Conservation (phyloP, 2,329 filamentous ascomycete genomes). For the Aspergillus vadensis region DNA sequence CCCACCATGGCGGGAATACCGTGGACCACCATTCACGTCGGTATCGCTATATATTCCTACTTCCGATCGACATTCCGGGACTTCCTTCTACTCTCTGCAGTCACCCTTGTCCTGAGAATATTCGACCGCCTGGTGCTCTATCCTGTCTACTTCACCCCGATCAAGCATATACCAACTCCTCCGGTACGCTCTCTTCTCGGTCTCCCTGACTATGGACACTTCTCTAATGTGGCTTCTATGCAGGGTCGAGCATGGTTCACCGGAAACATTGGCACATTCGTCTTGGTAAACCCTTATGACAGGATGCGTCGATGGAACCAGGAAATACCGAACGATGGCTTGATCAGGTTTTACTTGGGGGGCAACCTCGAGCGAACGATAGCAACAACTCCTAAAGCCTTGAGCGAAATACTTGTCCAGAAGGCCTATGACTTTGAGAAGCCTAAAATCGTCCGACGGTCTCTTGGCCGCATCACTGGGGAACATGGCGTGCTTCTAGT, state of each 20-base stretch:
- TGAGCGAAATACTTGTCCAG: conserved; percentile 70
- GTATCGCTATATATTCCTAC: conserved; percentile 10
- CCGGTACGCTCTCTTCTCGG: neutral
- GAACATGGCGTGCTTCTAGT: conserved; percentile 62
- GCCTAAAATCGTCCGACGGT: conserved; percentile 52
- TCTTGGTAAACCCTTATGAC: conserved; percentile 43
- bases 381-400: conserved; percentile 62
- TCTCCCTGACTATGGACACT: too few species aligned
- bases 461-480: conserved; percentile 43
- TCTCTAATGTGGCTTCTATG: neutral
- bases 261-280: conserved; percentile 47
- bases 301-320: conserved; percentile 55
- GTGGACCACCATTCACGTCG: conserved; percentile 8
- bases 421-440: conserved; percentile 72
- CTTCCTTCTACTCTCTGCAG: conserved; percentile 7
- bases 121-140: conserved; percentile 10
- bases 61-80: conserved; percentile 8
- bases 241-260: conserved; percentile 47
- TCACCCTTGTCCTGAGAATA: conserved; percentile 7
- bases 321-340: conserved; percentile 65
- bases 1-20: conserved; percentile 10
- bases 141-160: conserved; percentile 10
- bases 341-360: conserved; percentile 66
- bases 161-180: conserved; percentile 11
- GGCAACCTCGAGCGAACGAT: conserved; percentile 67